Base-by-base conservation (phyloP, 2,329 filamentous ascomycete species). In the Diaporthe amygdali region DNA sequence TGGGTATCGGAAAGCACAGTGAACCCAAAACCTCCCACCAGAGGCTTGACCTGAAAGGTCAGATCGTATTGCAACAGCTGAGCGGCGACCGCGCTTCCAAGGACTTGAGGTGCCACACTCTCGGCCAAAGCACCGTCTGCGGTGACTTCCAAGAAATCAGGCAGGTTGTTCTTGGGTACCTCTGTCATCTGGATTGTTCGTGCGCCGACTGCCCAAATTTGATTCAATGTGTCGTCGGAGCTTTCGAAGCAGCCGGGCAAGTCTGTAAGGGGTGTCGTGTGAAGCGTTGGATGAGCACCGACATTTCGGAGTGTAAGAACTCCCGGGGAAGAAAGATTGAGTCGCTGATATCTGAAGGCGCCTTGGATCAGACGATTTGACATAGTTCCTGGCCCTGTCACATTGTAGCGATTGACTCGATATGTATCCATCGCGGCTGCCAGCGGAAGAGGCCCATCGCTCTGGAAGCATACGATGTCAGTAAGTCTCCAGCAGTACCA, bases 401-500 rank as follows among this genome's bases (percentile, higher is more conserved):
- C 5, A 25, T 25, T 56, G n/a, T 56, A 56, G 20, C 32, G 52
- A n/a, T 56, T 56, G n/a, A 56, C 34, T 39, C 52, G 52, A 10
- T 56, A 56, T 12, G 52, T 39, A 22, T 56, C 52, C 52, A 56
- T 56, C 3, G 8, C 52, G 8, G 52, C 52, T 15, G 52, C 52
- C 2, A 56, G n/a, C n/a, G 32, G n/a, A 0, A 39, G n/a, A 9
- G 52, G 52, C 5, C 52, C 52, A 39, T 56, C 52, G 8, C 52
- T 56, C 52, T 56, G 4, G 10, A 39, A 39, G 1, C n/a, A 15
- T 12, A 5, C 12, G 5, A 20, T 3, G 3, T 55, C 0, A 55
- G 32, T 8, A 12, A 55, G 0, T 3, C 8, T 22, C 7, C 0
- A 2, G 2, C 2, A 8, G 9, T 0, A 1, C 12, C 9, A 15